Evolutionary conservation across 495 filamentous ascomycete genomes (phyloP), one percentile per base, ranked within the genome.

Genomic region (Penicillium manginii): DNA sequence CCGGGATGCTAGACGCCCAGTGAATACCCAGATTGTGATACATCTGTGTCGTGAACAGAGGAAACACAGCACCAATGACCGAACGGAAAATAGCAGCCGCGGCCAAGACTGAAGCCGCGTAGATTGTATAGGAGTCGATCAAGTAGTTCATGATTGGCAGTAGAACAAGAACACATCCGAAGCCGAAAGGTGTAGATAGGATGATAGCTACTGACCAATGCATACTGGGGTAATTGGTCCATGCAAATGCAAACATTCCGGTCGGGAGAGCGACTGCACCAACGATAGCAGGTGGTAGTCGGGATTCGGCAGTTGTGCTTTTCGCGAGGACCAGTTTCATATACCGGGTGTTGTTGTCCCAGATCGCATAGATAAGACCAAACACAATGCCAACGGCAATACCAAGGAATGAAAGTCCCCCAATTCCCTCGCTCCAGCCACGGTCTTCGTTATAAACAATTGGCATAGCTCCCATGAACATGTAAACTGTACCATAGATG

Each of bases 381-480:
- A 58, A 58, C 10, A 58, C 18, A 14, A 58, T 58, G 9, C 55
- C 55, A 8, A 58, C 48, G 10, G 55, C 29, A 58, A 58, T 58
- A 18, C 55, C 55, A 54, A 84, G 63, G 69, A 91, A 93, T 12
- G 88, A 75, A 0, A 93, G 82, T 2, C 88, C 87, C 0, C 83
- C 80, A 29, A 87, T 67, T 29, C 86, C 84, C 10, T 83, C 73
- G 3, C 73, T 76, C 90, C 89, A 92, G 57, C 84, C 83, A 11
- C 90, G 87, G 46, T 87, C 70, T 22, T 86, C 71, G 11, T 81
- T 76, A 71, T 89, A 93, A 49, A 93, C 84, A 42, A 92, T 85
- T 3, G 91, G 91, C 52, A 74, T 70, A 15, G 88, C 88, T 37
- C 88, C 84, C 74, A 96, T 93, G 21, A 91, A 81, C 37, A 92